Evolutionary conservation across 257 asterid genomes (phyloP).

Genomic region (Prunella vulgaris): DNA sequence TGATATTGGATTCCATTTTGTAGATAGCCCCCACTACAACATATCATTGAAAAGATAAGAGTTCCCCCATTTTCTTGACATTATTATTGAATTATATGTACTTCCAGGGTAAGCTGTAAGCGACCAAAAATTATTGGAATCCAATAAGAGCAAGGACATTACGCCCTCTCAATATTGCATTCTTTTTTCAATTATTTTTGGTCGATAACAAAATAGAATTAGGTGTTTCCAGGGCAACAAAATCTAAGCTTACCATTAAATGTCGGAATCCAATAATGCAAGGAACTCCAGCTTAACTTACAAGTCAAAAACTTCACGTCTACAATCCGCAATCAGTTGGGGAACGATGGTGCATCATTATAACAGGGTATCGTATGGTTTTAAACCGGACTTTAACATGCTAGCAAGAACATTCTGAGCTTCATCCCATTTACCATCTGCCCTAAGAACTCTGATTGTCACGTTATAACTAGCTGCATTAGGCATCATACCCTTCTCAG

Average conservation of each 20-base stretch:
- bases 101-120: not conserved
- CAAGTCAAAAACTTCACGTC: not conserved
- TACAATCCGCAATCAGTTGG: not conserved
- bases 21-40: not conserved
- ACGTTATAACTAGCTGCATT: constrained; percentile 59
- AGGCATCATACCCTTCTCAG: constrained; percentile 52
- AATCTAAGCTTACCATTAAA: constrained; percentile 8
- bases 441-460: constrained; percentile 51
- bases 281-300: constrained; percentile 2
- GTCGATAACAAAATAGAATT: not conserved
- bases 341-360: constrained; percentile 21
- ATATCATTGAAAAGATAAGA: not conserved
- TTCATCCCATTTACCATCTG: constrained; percentile 50
- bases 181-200: not conserved
- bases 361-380: constrained; percentile 33
- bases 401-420: constrained; percentile 39
- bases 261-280: constrained; percentile 18
- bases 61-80: not conserved
- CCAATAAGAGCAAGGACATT: not conserved
- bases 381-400: constrained; percentile 53
- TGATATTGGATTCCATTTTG: constrained; percentile 2
- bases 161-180: not conserved
- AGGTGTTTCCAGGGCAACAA: constrained; percentile 9
- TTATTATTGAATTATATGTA: not conserved
- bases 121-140: not conserved